phyloP scores from a whole-genome alignment of 352 stramenopile species.

The Pythium guiyangense region DNA sequence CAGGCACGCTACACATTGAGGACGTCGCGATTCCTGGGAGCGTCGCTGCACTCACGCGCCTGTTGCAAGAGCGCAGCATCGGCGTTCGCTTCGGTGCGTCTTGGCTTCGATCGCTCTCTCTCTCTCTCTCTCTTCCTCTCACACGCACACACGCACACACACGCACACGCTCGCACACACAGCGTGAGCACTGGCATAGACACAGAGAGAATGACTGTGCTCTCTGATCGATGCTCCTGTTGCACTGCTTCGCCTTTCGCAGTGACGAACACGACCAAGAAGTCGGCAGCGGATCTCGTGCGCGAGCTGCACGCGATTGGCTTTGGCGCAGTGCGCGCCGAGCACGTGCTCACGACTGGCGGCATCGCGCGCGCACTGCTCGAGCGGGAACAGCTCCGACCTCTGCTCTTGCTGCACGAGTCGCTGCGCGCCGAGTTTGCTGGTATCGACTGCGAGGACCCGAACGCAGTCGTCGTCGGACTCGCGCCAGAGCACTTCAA shows the following conservation, averaged over 20 bases:
- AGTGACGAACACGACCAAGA: conserved; percentile 77
- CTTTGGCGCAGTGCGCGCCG: conserved; percentile 26
- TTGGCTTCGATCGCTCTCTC: neutral
- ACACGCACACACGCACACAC: neutral
- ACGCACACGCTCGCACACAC: no score
- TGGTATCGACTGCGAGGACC: no score
- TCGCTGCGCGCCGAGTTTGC: no score
- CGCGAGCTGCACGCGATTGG: conserved; percentile 42
- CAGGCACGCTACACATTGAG: no score
- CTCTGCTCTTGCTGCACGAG: no score
- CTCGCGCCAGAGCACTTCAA: no score
- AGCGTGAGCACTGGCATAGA: no score
- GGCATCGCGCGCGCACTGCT: no score
- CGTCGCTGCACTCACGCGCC: conserved; percentile 27
- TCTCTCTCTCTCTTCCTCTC: neutral
- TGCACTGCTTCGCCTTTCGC: neutral
- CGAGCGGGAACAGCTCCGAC: no score
- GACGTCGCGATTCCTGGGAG: conserved; percentile 36
- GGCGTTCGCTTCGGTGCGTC: conserved; percentile 44
- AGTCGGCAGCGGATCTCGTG: conserved; percentile 40
- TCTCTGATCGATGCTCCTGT: neutral
- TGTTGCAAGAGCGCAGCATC: conserved; percentile 26
- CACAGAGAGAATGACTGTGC: neutral
- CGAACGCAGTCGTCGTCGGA: no score
- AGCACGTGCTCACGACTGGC: conserved; percentile 46